These are phyloP conservation scores for Arxiozyma slooffiae DNA, from an alignment of 1,139 yeast genomes.

Conservation along the genomic window DNA sequence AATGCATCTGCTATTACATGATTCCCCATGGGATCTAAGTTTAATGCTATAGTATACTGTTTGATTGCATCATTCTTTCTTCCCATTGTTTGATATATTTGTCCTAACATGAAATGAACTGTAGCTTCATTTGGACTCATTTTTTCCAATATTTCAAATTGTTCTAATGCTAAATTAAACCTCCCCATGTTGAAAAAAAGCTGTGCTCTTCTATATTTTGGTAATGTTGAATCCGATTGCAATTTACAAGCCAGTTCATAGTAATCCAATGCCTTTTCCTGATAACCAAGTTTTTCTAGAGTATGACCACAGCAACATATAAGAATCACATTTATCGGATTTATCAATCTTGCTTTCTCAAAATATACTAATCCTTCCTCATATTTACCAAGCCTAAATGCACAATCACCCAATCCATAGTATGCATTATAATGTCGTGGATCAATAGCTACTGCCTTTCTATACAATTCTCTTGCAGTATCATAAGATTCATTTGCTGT, in stretches of 20 bases:
- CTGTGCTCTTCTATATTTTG: conserved; percentile 84
- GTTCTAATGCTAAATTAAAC: conserved; percentile 60
- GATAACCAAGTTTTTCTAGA: conserved; percentile 62
- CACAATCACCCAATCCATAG: conserved; percentile 94
- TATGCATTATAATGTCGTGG: conserved; percentile 87
- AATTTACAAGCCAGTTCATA: conserved; percentile 76
- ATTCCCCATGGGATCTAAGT: conserved; percentile 88
- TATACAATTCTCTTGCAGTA: conserved; percentile 74
- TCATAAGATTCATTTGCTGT: conserved; percentile 85
- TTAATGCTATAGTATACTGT: conserved; percentile 82
- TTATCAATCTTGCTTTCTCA: conserved; percentile 75
- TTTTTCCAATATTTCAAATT: conserved; percentile 60
- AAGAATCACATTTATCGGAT: conserved; percentile 82
- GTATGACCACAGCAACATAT: conserved; percentile 95
- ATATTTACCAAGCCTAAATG: conserved; percentile 75
- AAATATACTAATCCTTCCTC: conserved; percentile 80
- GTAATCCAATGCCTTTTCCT: conserved; percentile 66
- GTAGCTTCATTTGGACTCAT: conserved; percentile 92
- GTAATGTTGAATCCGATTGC: conserved; percentile 79
- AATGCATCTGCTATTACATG: conserved; percentile 79
- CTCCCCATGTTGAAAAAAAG: conserved; percentile 61
- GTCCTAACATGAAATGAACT: conserved; percentile 83
- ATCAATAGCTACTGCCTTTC: conserved; percentile 68
- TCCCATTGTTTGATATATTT: conserved; percentile 67
- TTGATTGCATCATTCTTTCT: conserved; percentile 70